Conservation (phyloP, 768 basidiomycete species). For the Suillus brevipes region DNA sequence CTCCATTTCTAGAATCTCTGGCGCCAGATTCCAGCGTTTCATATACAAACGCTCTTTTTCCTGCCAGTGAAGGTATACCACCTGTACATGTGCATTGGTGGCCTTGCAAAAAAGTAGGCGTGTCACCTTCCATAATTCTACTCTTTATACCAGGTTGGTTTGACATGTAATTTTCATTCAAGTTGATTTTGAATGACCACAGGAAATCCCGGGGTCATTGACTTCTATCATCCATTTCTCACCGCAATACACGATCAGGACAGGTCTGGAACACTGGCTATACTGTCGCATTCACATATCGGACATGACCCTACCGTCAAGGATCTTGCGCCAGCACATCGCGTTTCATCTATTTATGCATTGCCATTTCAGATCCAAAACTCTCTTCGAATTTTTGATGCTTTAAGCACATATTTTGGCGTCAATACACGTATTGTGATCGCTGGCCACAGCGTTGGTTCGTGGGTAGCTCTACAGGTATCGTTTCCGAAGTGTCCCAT, state of each 20-base stretch:
- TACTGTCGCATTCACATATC: conserved; percentile 63
- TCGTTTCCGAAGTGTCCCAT: conserved; percentile 12
- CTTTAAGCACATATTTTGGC: conserved; percentile 35
- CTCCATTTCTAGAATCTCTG: conserved; percentile 1
- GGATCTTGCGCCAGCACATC: conserved; percentile 5
- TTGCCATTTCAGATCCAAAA: conserved; percentile 55
- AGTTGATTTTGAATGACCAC: conserved; percentile 7
- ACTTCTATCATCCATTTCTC: conserved; percentile 71
- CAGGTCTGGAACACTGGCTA: conserved; percentile 41
- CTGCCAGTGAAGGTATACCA: conserved; percentile 27
- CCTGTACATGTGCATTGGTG: conserved; percentile 56
- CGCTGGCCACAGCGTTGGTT: conserved; percentile 70
- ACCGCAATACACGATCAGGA: conserved; percentile 44
- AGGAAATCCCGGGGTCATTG: conserved; percentile 61
- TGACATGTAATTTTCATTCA: background rate
- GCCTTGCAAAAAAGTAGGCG: conserved; percentile 30
- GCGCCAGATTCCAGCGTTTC: conserved; percentile 1
- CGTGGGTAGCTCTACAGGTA: conserved; percentile 68
- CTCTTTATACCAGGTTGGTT: conserved; percentile 51
- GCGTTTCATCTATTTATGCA: conserved; percentile 28
- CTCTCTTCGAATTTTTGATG: conserved; percentile 55
- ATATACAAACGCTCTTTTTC: conserved; percentile 12
- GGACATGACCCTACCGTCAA: conserved; percentile 53
- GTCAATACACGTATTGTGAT: conserved; percentile 44
- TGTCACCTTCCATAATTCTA: conserved; percentile 33